These are phyloP conservation scores for Gnaphalium uliginosum DNA, from an alignment of 129 eudicot species.

Conservation along the genomic window DNA sequence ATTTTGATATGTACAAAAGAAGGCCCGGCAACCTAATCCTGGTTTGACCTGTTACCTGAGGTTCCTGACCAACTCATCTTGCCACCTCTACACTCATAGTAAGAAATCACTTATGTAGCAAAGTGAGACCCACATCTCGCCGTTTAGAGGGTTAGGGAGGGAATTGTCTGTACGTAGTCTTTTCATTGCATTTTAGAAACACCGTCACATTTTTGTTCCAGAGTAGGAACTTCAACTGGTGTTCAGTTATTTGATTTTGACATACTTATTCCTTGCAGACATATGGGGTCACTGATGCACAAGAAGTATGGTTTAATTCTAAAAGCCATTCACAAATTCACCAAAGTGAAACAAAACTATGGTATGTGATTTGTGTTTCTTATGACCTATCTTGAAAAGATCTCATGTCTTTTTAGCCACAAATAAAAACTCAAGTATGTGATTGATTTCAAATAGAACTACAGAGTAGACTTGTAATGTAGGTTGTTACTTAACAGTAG, in stretches of 20 bases:
- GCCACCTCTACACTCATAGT: not conserved
- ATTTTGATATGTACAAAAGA: too few relatives aligned
- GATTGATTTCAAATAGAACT: not conserved
- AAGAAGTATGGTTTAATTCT: slow-evolving; percentile 63
- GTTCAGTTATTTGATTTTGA: not conserved
- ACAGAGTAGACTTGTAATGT: not conserved
- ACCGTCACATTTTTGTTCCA: not conserved
- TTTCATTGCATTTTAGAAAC: not conserved
- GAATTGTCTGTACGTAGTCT: not conserved
- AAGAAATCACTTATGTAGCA: not conserved
- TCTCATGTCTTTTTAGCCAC: not conserved
- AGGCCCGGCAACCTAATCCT: too few relatives aligned
- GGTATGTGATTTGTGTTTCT: slow-evolving; percentile 42
- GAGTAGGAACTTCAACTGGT: not conserved
- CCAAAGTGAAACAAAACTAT: slow-evolving; percentile 77
- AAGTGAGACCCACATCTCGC: not conserved
- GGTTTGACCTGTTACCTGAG: too few relatives aligned
- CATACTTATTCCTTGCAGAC: slow-evolving; percentile 43
- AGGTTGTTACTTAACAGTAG: not conserved
- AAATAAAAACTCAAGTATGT: not conserved
- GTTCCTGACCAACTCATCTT: not conserved
- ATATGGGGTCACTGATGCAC: slow-evolving; percentile 74
- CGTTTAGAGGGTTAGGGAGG: not conserved
- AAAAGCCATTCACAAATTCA: slow-evolving; percentile 69
- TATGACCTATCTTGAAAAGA: not conserved